Evolutionary conservation across 768 basidiomycete genomes (phyloP).

Genomic region (Heimioporus sp.): DNA sequence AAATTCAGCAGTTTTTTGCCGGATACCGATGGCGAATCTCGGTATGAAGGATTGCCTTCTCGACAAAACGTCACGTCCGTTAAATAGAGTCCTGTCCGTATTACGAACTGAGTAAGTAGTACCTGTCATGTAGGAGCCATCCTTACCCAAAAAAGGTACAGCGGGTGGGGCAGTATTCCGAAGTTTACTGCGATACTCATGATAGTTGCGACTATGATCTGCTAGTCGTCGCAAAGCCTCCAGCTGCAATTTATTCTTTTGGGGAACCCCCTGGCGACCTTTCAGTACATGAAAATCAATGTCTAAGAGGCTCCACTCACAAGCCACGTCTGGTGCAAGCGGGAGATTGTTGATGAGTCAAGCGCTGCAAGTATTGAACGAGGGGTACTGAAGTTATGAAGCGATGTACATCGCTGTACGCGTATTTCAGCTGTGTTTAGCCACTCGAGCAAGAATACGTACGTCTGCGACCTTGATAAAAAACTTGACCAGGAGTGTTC

Average conservation of each 20-base stretch:
- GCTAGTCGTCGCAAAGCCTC: constrained; percentile 82
- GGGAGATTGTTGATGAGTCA: constrained; percentile 92
- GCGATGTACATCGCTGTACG: constrained; percentile 70
- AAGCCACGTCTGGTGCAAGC: constrained; percentile 91
- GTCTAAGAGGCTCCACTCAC: constrained; percentile 45
- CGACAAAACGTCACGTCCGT: constrained; percentile 95
- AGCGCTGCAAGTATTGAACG: constrained; percentile 92
- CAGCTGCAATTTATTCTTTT: constrained; percentile 79
- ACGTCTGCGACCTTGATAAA: constrained; percentile 94
- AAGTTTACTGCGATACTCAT: constrained; percentile 86
- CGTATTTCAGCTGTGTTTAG: constrained; percentile 7
- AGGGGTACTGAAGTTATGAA: constrained; percentile 91
- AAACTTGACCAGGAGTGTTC: constrained; percentile 78
- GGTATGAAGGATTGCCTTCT: constrained; percentile 87
- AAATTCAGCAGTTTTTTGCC: constrained; percentile 89
- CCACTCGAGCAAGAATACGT: constrained; percentile 32
- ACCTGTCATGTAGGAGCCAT: background rate
- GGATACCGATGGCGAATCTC: constrained; percentile 73
- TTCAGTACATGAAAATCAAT: constrained; percentile 5
- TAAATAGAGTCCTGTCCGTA: constrained; percentile 66
- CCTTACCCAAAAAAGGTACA: constrained; percentile 88
- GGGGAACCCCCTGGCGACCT: constrained; percentile 65
- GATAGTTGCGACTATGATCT: constrained; percentile 87
- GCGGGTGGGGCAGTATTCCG: constrained; percentile 90
- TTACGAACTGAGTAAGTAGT: constrained; percentile 7